Evolutionary conservation across 768 basidiomycete genomes (phyloP), one percentile per base, ranked within the genome.

Genomic region (Mycena filopes): DNA sequence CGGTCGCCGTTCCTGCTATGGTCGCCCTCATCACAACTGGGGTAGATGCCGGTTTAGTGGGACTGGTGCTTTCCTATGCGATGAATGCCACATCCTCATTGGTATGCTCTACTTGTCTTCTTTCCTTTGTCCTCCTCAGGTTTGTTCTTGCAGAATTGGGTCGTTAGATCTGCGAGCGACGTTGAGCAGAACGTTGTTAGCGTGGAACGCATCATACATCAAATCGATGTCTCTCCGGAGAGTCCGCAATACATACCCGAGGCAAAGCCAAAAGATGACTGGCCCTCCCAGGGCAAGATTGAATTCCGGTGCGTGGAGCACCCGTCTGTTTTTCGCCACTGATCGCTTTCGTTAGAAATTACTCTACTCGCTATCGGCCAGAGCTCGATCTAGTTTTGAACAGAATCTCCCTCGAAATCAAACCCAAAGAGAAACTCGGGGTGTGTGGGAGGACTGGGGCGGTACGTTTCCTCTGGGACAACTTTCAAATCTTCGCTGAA

Each of bases 141-240:
- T 12, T 16, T 21, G 36, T 40, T 65, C 28, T 26, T 26, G 21
- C 66, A 93, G 89, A 92, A 93, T 71, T 93, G 92, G 92, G 82
- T 94, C 8, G 92, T 94, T 28, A 86, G 92, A 31, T 89, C 89
- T 16, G 89, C 91, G 3, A 92, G 89, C 70, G 95, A 96, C 75
- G 93, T 95, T 15, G 95, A 97, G 73, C 92, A 95, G 71, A 94
- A 93, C 69, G 90, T 95, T 70, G 93, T 95, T 64, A 93, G 92
- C 71, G 92, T 94, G 18, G 95, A 97, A 75, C 89, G 95, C 7
- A 91, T 96, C 55, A 75, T 93, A 28, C 89, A 96, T 70, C 96
- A 98, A 71, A 89, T 88, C 28, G 81, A 90, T 9, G 81, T 97
- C 20, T 71, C 81, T 20, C 81, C 89, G 0, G 96, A 98, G 76